Evolutionary conservation across 495 filamentous ascomycete species (phyloP).

Genomic region (Achaetomiella virescens): DNA sequence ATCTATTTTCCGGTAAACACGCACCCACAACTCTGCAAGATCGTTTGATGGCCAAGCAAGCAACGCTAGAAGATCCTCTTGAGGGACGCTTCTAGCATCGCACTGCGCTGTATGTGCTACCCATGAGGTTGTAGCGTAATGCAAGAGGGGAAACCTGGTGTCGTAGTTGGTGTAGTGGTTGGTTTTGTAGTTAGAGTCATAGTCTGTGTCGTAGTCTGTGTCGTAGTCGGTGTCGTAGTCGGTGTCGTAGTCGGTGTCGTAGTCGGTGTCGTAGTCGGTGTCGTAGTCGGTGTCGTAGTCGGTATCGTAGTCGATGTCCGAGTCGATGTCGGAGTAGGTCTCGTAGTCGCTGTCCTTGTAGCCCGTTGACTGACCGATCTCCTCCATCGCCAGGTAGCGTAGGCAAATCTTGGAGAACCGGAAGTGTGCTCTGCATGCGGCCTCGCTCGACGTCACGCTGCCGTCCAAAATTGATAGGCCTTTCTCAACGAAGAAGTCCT

Average conservation of each 20-base stretch:
- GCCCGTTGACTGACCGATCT: slow-evolving; percentile 1
- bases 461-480: slow-evolving; percentile 16
- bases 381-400: slow-evolving; percentile 11
- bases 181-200: too few relatives aligned
- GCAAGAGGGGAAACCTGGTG: slow-evolving; percentile 14
- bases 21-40: neutral
- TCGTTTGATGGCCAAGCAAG: neutral
- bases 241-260: too few relatives aligned
- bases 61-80: slow-evolving; percentile 9
- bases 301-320: too few relatives aligned
- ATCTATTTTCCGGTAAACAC: neutral
- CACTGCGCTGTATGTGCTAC: slow-evolving; percentile 6
- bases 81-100: slow-evolving; percentile 5
- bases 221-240: too few relatives aligned
- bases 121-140: slow-evolving; percentile 13
- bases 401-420: slow-evolving; percentile 20
- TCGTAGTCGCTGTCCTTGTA: neutral
- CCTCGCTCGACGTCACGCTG: neutral
- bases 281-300: too few relatives aligned
- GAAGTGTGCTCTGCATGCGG: slow-evolving; percentile 17
- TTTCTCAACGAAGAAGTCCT: slow-evolving; percentile 31
- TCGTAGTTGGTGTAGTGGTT: too few relatives aligned
- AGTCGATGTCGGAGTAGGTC: too few relatives aligned
- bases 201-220: too few relatives aligned
- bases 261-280: too few relatives aligned